Evolutionary conservation across 176 grass and related monocot genomes (phyloP).

Genomic region (Phyllostachys edulis): DNA sequence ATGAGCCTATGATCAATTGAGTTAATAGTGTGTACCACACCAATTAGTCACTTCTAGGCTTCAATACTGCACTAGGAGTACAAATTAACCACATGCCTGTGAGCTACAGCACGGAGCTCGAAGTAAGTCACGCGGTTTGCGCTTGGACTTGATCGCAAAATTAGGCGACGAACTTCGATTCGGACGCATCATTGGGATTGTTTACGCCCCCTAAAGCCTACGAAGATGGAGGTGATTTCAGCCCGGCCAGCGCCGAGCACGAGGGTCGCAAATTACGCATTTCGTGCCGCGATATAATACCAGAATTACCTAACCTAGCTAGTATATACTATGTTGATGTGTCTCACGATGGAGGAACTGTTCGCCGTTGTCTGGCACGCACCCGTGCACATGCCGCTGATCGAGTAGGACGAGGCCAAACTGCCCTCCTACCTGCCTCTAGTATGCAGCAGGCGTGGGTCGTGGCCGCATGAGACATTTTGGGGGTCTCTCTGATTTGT

Average conservation of each 20-base stretch:
- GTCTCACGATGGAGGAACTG: not conserved
- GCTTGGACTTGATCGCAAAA: slow-evolving; percentile 15
- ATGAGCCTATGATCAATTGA: no score
- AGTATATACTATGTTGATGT: not conserved
- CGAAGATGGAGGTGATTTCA: not conserved
- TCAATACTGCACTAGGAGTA: not conserved
- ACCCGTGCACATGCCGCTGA: not conserved
- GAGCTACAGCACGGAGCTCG: slow-evolving; percentile 5
- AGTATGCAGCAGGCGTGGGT: not conserved
- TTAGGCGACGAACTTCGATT: not conserved
- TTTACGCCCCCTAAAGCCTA: slow-evolving; percentile 16
- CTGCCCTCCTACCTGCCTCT: not conserved
- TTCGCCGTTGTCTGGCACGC: not conserved
- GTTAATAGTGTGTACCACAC: no score
- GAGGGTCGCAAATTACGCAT: slow-evolving; percentile 44
- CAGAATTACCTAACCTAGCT: not conserved
- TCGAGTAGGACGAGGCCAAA: not conserved
- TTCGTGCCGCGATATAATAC: not conserved
- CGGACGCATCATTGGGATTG: not conserved
- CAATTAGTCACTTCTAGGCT: not conserved
- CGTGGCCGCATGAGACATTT: not conserved
- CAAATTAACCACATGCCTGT: no score
- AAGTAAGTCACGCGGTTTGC: slow-evolving; percentile 19
- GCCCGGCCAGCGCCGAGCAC: slow-evolving; percentile 31
- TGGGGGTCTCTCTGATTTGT: not conserved